Base-by-base conservation (phyloP, 129 eudicot genomes). In the carrot (Daucus carota) region DNA sequence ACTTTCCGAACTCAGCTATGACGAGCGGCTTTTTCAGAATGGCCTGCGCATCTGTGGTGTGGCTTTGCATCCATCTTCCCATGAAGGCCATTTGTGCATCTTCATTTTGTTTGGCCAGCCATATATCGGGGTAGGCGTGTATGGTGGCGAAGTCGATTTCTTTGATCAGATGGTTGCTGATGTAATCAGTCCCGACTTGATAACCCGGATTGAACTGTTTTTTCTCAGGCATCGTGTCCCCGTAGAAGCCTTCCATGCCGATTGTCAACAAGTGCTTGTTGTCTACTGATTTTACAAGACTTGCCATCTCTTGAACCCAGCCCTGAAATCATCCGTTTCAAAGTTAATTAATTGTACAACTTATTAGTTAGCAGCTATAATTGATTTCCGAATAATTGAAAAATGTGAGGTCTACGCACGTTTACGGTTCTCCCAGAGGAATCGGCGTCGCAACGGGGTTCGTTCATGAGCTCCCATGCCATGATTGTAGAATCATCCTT, bases 201-300 rank as follows among this genome's bases (percentile, higher is more conserved):
- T 81, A 81, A 3, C 84, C 84, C 7, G 84, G 84, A 45, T 81
- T 80, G 71, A 54, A 32, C 20, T 76, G 78, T 41, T 81, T 76
- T 34, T 63, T 76, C 26, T 62, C 54, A 22, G 84, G 81, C 42
- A 76, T 45, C 17, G 84, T 31, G 47, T 81, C 84, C 6, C 84
- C 84, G 66, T 81, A 81, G 46, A 76, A 81, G 7, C 84, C 84
- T 17, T 81, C 84, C 77, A 81, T 76, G n/a, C 84, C 84, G 15
- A 81, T 38, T 16, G 48, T 52, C n/a, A 81, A 34, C 63, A 81
- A 38, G 6, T 81, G 84, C 6, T 73, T 76, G 0, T 15, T 40
- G 44, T 81, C 80, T 1, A 81, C 17, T 1, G 84, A 76, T 72
- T 81, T 81, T 40, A 81, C 84, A 38, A 40, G 52, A 47, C 31